Base-by-base conservation (phyloP, 805 yeast genomes). In the Candida ponderosae region DNA sequence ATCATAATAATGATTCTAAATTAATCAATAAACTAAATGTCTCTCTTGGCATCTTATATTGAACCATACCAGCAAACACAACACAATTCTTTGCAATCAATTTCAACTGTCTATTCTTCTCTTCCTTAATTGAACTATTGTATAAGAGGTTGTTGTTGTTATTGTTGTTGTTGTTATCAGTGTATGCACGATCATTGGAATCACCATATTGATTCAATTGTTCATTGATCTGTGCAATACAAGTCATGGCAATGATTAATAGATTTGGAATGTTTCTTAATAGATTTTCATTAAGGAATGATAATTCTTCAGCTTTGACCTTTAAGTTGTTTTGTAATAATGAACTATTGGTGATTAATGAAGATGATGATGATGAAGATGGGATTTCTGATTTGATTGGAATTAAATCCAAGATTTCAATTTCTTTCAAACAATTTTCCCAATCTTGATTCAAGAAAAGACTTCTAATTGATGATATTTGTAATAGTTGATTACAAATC, bases 61-160 rank as follows among this genome's bases (percentile, higher is more conserved):
- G 95, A 28, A 89, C 81, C 79, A 90, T 82, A 42, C 97, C 97
- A 6, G 97, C 95, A 57, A 82, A 90, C 4, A 89, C 76, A 88
- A 89, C 87, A 59, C 95, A 83, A 59, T 87, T 87, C 57, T 78
- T 81, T 3, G 95, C 87, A 44, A 81, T 68, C 43, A 70, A 71
- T 35, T 68, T 67, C 51, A 86, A 62, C 31, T 75, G 72, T 4
- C 58, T 65, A 17, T 72, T 59, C 53, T 79, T 82, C 39, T 72
- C 75, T 31, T 67, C 71, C 40, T 72, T 73, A 11, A 72, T 65
- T 3, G 65, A 51, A 39, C 68, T 62, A 13, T 54, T 49, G 19
- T 47, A 48, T 16, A 59, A 40, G n/a, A n/a, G n/a, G n/a, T n/a
- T n/a, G n/a, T n/a, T n/a, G n/a, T n/a, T n/a, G n/a, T n/a, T n/a